Base-by-base conservation (phyloP, 345 rosid species). In the Excoecaria agallocha region DNA sequence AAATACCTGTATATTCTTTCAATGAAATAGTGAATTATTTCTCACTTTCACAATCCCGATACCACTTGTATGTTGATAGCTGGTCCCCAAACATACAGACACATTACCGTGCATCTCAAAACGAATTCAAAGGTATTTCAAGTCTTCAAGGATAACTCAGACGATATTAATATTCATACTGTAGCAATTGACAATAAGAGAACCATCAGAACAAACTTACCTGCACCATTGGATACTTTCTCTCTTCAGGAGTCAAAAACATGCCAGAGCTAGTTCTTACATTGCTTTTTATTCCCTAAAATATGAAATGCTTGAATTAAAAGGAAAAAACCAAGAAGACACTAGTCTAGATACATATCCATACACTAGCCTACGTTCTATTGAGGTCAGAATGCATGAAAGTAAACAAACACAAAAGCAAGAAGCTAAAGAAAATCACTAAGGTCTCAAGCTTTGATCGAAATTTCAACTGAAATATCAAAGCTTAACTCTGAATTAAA, bases 261-360 rank as follows among this genome's bases (percentile, higher is more conserved):
- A 92, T 94, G 74, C 98, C 98, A 43, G 98, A 92, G 84, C 98
- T 94, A 65, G 97, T 94, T 79, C 97, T 89, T 50, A 92, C 98
- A 66, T 88, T 84, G 76, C 98, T 92, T 85, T 89, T 90, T 55
- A 92, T 85, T 74, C 98, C 98, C 97, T 92, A 82, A 52, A 73
- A 76, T 76, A 38, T 50, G 24, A 65, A 69, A 50, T 41, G 39
- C 22, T 72, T 10, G 7, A 64, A 57, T 45, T 15, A 71, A 38
- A 65, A 45, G 24, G 63, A 72, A 69, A 13, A 6, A 43, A 45
- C 7, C 38, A 49, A 35, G 24, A 74, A 41, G 20, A 63, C n/a
- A 39, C 10, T 10, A 35, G 20, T 62, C 17, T 19, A 43, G 12
- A 25, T 62, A 35, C 7, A 37, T 5, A 62, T 19, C 30, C 1